Evolutionary conservation across 768 basidiomycete genomes (phyloP).

Genomic region (Candolleomyces aberdarensis): DNA sequence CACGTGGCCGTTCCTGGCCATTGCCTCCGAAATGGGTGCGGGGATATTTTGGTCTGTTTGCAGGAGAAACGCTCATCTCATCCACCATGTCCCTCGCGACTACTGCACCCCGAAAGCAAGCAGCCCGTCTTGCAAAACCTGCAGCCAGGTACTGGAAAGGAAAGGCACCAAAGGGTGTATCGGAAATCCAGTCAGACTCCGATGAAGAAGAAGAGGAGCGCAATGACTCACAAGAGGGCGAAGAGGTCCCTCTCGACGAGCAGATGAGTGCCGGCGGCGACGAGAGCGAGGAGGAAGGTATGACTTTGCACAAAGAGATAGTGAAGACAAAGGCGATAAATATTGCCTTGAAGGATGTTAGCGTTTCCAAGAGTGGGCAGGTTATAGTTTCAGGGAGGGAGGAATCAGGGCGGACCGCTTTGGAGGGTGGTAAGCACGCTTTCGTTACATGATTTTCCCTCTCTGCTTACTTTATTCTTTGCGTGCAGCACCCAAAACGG

Average conservation of each 20-base stretch:
- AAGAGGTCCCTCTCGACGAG: constrained; percentile 53
- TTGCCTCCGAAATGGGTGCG: neutral
- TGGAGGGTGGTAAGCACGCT: constrained; percentile 39
- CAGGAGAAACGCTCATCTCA: constrained; percentile 1
- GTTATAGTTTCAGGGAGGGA: constrained; percentile 77
- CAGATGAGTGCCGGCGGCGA: constrained; percentile 25
- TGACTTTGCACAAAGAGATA: constrained; percentile 34
- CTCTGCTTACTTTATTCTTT: constrained; percentile 13
- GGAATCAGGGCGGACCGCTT: constrained; percentile 71
- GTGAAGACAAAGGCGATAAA: constrained; percentile 54
- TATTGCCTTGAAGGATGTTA: constrained; percentile 74
- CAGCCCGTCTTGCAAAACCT: constrained; percentile 74
- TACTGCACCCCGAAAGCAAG: constrained; percentile 55
- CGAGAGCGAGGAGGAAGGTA: constrained; percentile 43
- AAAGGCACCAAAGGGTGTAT: constrained; percentile 76
- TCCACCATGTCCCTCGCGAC: constrained; percentile 21
- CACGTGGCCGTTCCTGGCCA: constrained; percentile 2
- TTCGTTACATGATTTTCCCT: constrained; percentile 6
- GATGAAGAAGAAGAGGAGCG: constrained; percentile 56
- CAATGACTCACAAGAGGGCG: constrained; percentile 29
- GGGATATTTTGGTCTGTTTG: constrained; percentile 7
- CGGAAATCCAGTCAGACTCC: constrained; percentile 59
- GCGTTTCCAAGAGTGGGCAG: constrained; percentile 75
- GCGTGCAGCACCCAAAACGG: constrained; percentile 35
- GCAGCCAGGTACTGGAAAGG: constrained; percentile 90